These are phyloP conservation scores for Pleurotus cornucopiae DNA, from an alignment of 768 basidiomycete species.

Conservation along the genomic window DNA sequence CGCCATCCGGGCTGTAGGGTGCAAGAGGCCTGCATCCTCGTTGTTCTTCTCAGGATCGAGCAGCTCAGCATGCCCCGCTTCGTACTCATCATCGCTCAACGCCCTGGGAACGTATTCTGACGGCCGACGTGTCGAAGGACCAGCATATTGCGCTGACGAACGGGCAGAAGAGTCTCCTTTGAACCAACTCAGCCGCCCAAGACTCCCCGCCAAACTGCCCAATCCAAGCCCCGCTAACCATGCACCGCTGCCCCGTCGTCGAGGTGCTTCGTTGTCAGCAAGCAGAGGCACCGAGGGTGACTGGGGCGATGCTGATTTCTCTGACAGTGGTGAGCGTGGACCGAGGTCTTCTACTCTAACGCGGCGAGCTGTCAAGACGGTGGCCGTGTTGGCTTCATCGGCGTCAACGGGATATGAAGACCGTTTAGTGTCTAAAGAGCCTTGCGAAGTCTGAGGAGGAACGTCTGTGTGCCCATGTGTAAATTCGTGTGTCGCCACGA, in stretches of 20 bases:
- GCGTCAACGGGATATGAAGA: slow-evolving; percentile 28
- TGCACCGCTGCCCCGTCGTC: neutral
- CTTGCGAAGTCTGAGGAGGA: slow-evolving; percentile 16
- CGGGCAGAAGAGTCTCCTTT: slow-evolving; percentile 27
- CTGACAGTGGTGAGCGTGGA: slow-evolving; percentile 20
- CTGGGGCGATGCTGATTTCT: slow-evolving; percentile 20
- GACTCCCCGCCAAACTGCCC: slow-evolving; percentile 23
- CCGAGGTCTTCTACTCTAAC: slow-evolving; percentile 37
- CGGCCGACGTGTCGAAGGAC: slow-evolving; percentile 12
- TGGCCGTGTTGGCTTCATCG: slow-evolving; percentile 43
- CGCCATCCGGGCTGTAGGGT: slow-evolving; percentile 23
- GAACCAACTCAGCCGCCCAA: slow-evolving; percentile 62
- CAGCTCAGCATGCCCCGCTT: slow-evolving; percentile 38
- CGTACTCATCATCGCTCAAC: slow-evolving; percentile 39
- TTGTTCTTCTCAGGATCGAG: slow-evolving; percentile 12
- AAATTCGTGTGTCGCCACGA: neutral
- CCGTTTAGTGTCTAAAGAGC: slow-evolving; percentile 19
- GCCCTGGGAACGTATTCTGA: slow-evolving; percentile 16
- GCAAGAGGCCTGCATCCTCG: slow-evolving; percentile 14
- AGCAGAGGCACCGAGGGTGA: slow-evolving; percentile 10
- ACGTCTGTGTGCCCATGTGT: neutral
- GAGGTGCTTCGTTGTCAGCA: neutral
- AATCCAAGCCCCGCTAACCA: slow-evolving; percentile 40
- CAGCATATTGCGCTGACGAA: slow-evolving; percentile 11
- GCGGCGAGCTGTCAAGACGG: slow-evolving; percentile 49